Evolutionary conservation across 2,329 filamentous ascomycete species (phyloP).

Genomic region (Chaetomiaceae sp.): DNA sequence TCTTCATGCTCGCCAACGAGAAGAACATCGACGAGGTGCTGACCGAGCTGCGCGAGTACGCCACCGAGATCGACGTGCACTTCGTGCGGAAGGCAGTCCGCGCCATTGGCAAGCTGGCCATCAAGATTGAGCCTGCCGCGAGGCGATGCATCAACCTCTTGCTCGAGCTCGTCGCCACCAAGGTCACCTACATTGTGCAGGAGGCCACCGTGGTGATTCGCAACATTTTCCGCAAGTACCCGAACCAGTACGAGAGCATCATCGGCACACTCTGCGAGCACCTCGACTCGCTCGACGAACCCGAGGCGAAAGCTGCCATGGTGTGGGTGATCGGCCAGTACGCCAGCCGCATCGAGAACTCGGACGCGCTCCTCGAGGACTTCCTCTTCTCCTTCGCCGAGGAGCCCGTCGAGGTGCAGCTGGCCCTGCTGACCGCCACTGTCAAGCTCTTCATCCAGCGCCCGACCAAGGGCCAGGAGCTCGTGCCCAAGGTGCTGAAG

Average conservation of each 20-base stretch:
- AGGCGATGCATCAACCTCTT: conserved; percentile 87
- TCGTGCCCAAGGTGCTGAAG: conserved; percentile 91
- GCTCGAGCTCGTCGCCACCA: conserved; percentile 90
- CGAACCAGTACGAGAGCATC: conserved; percentile 97
- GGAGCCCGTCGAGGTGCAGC: conserved; percentile 90
- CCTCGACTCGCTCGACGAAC: conserved; percentile 91
- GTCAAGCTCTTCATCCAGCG: conserved; percentile 98
- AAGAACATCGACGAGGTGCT: conserved; percentile 93
- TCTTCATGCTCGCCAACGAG: conserved; percentile 96
- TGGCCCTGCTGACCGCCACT: conserved; percentile 88
- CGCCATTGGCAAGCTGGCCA: conserved; percentile 94
- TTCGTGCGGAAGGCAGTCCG: conserved; percentile 97
- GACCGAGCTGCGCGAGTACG: conserved; percentile 91
- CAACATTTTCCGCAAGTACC: conserved; percentile 99
- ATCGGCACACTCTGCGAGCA: conserved; percentile 95
- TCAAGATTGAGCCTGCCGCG: conserved; percentile 96
- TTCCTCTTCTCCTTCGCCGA: conserved; percentile 92
- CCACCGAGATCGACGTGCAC: conserved; percentile 96
- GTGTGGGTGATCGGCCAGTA: conserved; percentile 99
- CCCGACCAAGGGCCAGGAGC: conserved; percentile 85
- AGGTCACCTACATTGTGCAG: conserved; percentile 97
- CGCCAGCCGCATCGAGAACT: conserved; percentile 94
- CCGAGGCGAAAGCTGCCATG: conserved; percentile 96
- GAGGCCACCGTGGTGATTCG: conserved; percentile 97
- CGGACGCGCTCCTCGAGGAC: conserved; percentile 86